A percentile compares a stretch with the other conserved stretches of the same genome.
These are phyloP conservation scores for Apium graveolens DNA, from an alignment of 129 eudicot species.

Conservation along the genomic window DNA sequence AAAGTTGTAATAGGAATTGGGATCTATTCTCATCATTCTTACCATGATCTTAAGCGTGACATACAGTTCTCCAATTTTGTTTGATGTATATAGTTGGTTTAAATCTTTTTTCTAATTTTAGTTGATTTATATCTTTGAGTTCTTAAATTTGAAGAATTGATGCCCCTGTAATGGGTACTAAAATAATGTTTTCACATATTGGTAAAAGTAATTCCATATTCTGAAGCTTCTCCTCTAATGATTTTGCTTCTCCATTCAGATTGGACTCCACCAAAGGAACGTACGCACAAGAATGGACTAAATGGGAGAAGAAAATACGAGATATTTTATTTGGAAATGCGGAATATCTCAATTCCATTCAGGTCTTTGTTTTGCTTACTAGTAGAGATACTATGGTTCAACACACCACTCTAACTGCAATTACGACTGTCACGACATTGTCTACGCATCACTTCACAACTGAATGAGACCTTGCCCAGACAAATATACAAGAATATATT, in stretches of 20 bases:
- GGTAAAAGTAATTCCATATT: neutral
- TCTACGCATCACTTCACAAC: neutral
- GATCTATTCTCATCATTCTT: neutral
- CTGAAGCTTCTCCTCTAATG: neutral
- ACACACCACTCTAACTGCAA: neutral
- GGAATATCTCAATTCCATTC: constrained; percentile 65
- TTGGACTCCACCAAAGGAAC: constrained; percentile 75
- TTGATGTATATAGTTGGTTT: neutral
- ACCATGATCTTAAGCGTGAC: neutral
- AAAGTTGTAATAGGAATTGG: neutral
- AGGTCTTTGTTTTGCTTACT: constrained; percentile 34
- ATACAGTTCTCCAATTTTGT: neutral
- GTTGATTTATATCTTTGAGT: neutral
- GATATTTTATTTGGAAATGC: constrained; percentile 40
- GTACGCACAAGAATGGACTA: constrained; percentile 56
- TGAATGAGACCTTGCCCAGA: neutral
- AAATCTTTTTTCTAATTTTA: neutral
- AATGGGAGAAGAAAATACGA: constrained; percentile 82
- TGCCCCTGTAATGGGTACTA: neutral
- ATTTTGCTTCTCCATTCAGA: constrained; percentile 30
- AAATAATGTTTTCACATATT: neutral
- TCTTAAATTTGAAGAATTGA: neutral
- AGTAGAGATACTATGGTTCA: neutral
- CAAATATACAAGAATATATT: neutral
- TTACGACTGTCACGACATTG: neutral